Evolutionary conservation across 1,284 basidiomycete species (phyloP).

Genomic region (Ustilago crameri): DNA sequence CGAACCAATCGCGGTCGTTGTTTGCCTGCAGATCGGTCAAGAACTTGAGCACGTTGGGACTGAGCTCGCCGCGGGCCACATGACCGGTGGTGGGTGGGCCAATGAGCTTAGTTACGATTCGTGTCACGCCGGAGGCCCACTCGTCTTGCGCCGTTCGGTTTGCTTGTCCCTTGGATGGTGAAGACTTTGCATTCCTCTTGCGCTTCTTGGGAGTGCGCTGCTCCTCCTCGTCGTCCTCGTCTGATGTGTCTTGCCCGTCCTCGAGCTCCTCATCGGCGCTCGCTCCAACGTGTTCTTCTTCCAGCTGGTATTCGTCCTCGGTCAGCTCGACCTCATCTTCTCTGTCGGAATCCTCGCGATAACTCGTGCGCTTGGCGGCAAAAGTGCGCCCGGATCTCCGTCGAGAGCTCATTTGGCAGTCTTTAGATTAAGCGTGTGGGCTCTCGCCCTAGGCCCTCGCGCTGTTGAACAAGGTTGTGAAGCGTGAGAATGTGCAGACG

Average conservation of each 20-base stretch:
- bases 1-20: slow-evolving; percentile 87
- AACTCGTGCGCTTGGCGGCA: slow-evolving; percentile 24
- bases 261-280: slow-evolving; percentile 19
- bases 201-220: slow-evolving; percentile 14
- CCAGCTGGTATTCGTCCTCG: slow-evolving; percentile 30
- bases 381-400: slow-evolving; percentile 34
- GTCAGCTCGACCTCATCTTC: slow-evolving; percentile 13
- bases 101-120: slow-evolving; percentile 30
- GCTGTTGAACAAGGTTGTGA: no score
- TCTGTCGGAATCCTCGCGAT: slow-evolving; percentile 33
- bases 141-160: not conserved
- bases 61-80: slow-evolving; percentile 85
- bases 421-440: not conserved
- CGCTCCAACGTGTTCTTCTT: slow-evolving; percentile 15
- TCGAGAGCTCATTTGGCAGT: slow-evolving; percentile 20
- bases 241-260: slow-evolving; percentile 3
- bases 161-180: slow-evolving; percentile 5
- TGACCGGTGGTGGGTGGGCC: slow-evolving; percentile 36
- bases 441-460: no score
- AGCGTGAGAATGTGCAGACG: no score
- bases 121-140: slow-evolving; percentile 33
- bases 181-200: slow-evolving; percentile 3
- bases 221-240: slow-evolving; percentile 6
- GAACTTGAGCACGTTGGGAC: slow-evolving; percentile 83
- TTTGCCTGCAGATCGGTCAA: slow-evolving; percentile 75